phyloP scores from a whole-genome alignment of 805 yeast species.

The Kodamaea sagamina region DNA sequence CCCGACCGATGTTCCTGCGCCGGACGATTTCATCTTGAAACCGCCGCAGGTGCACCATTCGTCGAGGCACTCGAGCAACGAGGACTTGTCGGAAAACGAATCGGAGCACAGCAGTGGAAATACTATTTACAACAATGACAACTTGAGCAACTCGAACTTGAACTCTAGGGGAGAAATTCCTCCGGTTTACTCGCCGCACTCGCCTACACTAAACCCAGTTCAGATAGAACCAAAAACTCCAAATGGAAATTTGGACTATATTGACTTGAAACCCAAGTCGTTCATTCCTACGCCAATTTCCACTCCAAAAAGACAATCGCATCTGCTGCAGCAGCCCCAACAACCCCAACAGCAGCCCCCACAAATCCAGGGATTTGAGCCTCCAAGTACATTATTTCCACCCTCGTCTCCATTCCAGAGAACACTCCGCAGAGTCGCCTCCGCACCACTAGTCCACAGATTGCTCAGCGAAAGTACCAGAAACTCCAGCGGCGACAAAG shows the following conservation, averaged over 20 bases:
- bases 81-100: conserved; percentile 1
- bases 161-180: neutral
- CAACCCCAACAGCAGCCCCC: neutral
- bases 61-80: conserved; percentile 3
- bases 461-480: conserved; percentile 27
- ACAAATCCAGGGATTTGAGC: conserved; percentile 8
- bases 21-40: conserved; percentile 17
- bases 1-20: conserved; percentile 2
- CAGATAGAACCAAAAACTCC: conserved; percentile 10
- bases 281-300: conserved; percentile 6
- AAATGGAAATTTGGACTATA: neutral
- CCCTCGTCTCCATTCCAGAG: conserved; percentile 35
- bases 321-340: neutral
- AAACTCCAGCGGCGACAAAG: conserved; percentile 12
- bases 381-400: conserved; percentile 14
- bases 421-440: conserved; percentile 71
- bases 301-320: conserved; percentile 6
- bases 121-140: neutral
- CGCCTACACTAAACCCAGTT: neutral
- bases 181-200: neutral
- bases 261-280: conserved; percentile 3
- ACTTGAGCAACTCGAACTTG: neutral
- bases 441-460: conserved; percentile 68
- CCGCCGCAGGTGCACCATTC: conserved; percentile 24
- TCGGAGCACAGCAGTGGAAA: neutral